These are phyloP conservation scores for Gossypium davidsonii DNA, from an alignment of 441 rosid species.

Conservation along the genomic window DNA sequence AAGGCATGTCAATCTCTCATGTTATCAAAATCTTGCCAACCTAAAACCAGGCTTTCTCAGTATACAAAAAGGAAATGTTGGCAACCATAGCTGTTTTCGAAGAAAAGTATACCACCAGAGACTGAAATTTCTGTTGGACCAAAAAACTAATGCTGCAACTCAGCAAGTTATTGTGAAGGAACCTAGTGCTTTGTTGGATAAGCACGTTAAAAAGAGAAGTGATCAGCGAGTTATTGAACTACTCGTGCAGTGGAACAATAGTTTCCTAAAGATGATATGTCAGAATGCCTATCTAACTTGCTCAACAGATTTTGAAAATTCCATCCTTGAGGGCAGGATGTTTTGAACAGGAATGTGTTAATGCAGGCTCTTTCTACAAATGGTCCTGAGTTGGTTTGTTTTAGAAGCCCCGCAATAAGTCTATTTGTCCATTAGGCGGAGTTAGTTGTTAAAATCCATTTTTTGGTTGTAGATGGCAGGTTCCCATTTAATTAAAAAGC, in stretches of 20 bases:
- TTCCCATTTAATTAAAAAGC: neutral
- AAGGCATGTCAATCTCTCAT: neutral
- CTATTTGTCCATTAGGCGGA: neutral
- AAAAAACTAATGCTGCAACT: neutral
- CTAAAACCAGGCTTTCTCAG: neutral
- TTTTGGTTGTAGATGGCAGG: neutral
- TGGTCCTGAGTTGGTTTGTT: neutral
- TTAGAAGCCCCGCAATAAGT: neutral
- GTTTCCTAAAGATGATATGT: neutral
- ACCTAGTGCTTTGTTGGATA: neutral
- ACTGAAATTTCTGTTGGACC: neutral
- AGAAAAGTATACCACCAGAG: neutral
- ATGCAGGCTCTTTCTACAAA: neutral
- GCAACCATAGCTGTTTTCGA: neutral
- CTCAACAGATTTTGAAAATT: neutral
- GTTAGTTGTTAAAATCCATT: neutral
- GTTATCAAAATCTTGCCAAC: neutral
- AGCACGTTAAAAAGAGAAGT: neutral
- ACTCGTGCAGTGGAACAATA: neutral
- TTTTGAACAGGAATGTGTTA: too few relatives aligned
- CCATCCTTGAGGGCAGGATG: neutral
- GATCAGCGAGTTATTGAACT: neutral
- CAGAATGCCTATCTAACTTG: neutral
- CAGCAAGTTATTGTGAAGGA: neutral
- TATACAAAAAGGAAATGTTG: neutral